Evolutionary conservation across 2,329 filamentous ascomycete species (phyloP).

Genomic region (Plenodomus lindquistii): DNA sequence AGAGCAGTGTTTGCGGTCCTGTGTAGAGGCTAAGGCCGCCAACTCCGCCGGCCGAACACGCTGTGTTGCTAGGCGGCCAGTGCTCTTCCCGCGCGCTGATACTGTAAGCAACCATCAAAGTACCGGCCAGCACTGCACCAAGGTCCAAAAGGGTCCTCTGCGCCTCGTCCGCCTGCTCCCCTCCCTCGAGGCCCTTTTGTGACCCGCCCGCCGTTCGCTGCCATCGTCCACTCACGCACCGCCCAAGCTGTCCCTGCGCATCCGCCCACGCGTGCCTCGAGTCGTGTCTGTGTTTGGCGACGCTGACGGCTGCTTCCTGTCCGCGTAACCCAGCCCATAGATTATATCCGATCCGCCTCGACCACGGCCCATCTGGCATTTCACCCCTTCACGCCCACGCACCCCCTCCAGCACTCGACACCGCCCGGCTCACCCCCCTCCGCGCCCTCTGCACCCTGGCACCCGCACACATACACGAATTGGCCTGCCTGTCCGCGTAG

Average conservation of each 20-base stretch:
- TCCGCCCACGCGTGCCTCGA: conserved; percentile 8
- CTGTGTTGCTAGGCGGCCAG: neutral
- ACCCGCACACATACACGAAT: conserved; percentile 21
- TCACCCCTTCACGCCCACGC: conserved; percentile 6
- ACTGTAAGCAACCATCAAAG: conserved; percentile 10
- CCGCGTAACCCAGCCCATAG: conserved; percentile 1
- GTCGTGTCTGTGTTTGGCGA: conserved; percentile 8
- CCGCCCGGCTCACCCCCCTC: conserved; percentile 8
- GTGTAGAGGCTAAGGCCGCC: conserved; percentile 11
- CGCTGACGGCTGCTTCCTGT: conserved; percentile 14
- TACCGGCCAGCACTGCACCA: conserved; percentile 1
- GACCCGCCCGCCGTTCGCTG: neutral
- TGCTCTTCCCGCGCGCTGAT: conserved; percentile 12
- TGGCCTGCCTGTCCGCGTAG: conserved; percentile 35
- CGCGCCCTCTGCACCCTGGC: conserved; percentile 5
- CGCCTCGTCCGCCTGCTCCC: conserved; percentile 3
- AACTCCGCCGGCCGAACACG: conserved; percentile 4
- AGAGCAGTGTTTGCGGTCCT: neutral
- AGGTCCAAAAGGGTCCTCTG: conserved; percentile 3
- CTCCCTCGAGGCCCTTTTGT: neutral
- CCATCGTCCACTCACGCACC: neutral
- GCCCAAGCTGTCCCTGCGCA: neutral
- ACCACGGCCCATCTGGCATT: conserved; percentile 13
- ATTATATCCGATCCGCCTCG: conserved; percentile 12
- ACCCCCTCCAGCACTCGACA: neutral